Conservation (phyloP, 2,329 filamentous ascomycete genomes). For the Emmonsia crescens region DNA sequence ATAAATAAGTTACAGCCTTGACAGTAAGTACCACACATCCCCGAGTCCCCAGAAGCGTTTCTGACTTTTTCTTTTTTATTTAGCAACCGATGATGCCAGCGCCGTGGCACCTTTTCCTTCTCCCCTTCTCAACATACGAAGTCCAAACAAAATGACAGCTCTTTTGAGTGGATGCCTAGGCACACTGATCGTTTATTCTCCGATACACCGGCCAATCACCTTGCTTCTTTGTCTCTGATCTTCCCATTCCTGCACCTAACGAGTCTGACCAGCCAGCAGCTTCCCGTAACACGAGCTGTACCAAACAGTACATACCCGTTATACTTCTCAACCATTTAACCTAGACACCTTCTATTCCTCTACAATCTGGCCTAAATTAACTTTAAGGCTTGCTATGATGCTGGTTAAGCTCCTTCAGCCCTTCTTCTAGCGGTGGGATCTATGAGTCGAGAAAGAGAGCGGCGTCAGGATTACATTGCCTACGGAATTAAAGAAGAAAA, state of each 20-base stretch:
- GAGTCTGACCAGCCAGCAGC: conserved; percentile 1
- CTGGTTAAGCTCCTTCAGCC: background rate
- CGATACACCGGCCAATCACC: conserved; percentile 1
- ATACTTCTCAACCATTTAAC: background rate
- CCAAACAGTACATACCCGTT: background rate
- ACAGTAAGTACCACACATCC: background rate
- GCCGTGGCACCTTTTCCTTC: background rate
- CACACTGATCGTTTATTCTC: conserved; percentile 1
- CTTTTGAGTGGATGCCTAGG: background rate
- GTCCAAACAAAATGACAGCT: conserved; percentile 5
- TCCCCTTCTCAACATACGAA: background rate
- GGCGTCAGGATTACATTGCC: background rate
- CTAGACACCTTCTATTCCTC: background rate
- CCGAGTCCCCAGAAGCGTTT: background rate
- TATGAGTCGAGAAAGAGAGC: background rate
- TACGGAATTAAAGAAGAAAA: background rate
- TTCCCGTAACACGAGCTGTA: conserved; percentile 6
- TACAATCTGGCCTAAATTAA: background rate
- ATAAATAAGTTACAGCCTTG: background rate
- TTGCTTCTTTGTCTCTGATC: background rate
- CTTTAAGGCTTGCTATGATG: background rate
- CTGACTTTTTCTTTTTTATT: background rate
- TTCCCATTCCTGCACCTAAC: background rate
- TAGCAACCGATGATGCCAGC: background rate
- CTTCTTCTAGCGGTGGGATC: background rate